Evolutionary conservation across 495 filamentous ascomycete genomes (phyloP).

Genomic region (Alectoria sarmentosa): DNA sequence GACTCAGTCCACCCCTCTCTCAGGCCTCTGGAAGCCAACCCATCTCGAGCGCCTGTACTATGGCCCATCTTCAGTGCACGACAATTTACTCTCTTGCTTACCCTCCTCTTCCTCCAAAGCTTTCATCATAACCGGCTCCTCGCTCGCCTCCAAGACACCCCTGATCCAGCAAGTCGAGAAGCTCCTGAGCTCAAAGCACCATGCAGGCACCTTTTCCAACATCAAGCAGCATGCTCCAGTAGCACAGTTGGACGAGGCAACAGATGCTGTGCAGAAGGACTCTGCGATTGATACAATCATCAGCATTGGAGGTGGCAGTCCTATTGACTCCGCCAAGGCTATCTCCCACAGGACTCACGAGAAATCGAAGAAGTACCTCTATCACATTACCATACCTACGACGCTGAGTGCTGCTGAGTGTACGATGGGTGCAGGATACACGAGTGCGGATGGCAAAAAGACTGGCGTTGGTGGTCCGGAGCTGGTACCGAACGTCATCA

Average conservation of each 20-base stretch:
- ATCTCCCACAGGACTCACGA: conserved; percentile 38
- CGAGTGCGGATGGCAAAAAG: conserved; percentile 36
- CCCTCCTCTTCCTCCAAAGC: conserved; percentile 37
- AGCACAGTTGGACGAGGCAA: conserved; percentile 40
- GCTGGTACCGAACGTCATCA: conserved; percentile 34
- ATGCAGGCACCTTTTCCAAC: conserved; percentile 40
- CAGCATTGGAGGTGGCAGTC: conserved; percentile 41
- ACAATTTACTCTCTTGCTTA: conserved; percentile 35
- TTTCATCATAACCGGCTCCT: conserved; percentile 44
- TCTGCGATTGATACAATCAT: conserved; percentile 41
- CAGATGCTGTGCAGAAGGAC: conserved; percentile 34
- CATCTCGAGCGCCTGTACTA: conserved; percentile 40
- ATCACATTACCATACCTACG: conserved; percentile 44
- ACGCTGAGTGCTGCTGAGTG: conserved; percentile 44
- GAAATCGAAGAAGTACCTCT: conserved; percentile 35
- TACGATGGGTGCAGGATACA: conserved; percentile 39
- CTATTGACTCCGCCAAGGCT: conserved; percentile 44
- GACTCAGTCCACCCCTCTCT: conserved; percentile 3
- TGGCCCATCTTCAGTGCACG: conserved; percentile 37
- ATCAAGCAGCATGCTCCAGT: conserved; percentile 44
- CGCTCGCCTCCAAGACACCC: conserved; percentile 39
- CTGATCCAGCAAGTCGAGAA: conserved; percentile 40
- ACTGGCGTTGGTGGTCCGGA: conserved; percentile 32
- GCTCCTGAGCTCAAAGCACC: conserved; percentile 33
- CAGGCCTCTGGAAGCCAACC: conserved; percentile 18